phyloP scores from a whole-genome alignment of 2,329 filamentous ascomycete species.

The Colletotrichum filicis region DNA sequence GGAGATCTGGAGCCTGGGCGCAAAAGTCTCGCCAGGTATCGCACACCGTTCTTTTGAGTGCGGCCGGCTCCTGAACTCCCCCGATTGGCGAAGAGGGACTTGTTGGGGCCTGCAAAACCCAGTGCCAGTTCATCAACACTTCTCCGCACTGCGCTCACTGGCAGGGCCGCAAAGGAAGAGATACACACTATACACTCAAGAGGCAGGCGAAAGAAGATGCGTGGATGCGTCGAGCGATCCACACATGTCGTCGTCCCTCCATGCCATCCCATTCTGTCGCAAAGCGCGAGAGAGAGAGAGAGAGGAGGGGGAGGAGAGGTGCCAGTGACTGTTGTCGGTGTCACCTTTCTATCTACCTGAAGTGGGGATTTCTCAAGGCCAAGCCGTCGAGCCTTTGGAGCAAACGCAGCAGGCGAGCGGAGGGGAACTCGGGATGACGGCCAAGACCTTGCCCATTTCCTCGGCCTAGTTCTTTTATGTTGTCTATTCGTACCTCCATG shows the following conservation, averaged over 20 bases:
- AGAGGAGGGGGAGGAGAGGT: neutral
- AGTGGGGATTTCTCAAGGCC: slow-evolving; percentile 4
- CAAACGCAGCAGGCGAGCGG: slow-evolving; percentile 8
- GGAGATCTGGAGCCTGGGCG: slow-evolving; percentile 26
- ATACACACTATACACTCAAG: neutral
- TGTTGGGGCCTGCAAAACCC: slow-evolving; percentile 31
- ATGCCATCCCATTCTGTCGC: slow-evolving; percentile 21
- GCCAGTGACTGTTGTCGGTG: slow-evolving; percentile 5
- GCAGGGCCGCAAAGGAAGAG: neutral
- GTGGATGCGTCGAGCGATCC: slow-evolving; percentile 14
- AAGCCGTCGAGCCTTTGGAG: slow-evolving; percentile 18
- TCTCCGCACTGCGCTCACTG: slow-evolving; percentile 16
- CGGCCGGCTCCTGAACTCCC: slow-evolving; percentile 27
- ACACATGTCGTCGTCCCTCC: slow-evolving; percentile 9
- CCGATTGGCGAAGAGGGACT: slow-evolving; percentile 31
- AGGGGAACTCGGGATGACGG: slow-evolving; percentile 4
- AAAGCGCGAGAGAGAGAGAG: slow-evolving; percentile 7
- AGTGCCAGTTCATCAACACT: slow-evolving; percentile 30
- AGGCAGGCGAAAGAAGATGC: slow-evolving; percentile 6
- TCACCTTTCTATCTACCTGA: slow-evolving; percentile 15
- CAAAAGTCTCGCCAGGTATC: slow-evolving; percentile 32
- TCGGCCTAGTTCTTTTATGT: neutral
- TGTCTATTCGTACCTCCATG: neutral
- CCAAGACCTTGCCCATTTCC: neutral
- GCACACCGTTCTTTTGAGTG: slow-evolving; percentile 35